A percentile compares a stretch with the other conserved stretches of the same genome.
Conservation (phyloP, 2,329 filamentous ascomycete genomes). For the Fusarium papillatum region DNA sequence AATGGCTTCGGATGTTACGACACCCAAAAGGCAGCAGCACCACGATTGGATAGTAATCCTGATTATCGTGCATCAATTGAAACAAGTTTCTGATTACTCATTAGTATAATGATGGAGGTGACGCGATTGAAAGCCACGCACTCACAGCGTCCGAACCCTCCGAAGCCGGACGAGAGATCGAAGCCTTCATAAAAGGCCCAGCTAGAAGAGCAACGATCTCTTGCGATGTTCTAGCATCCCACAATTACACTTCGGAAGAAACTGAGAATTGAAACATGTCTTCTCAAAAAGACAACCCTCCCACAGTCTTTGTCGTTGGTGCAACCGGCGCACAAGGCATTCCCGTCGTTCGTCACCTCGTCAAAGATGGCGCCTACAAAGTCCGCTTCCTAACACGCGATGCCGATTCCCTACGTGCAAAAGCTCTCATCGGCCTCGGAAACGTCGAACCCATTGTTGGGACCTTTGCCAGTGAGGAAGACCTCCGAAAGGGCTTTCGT, state of each 20-base stretch:
- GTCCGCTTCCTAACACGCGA: not conserved
- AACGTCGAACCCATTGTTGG: not conserved
- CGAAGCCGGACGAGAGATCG: not conserved
- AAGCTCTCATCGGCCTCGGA: not conserved
- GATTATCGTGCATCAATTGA: not conserved
- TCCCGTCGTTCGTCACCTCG: not conserved
- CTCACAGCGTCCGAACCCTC: not conserved
- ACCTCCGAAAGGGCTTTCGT: not conserved
- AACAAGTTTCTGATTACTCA: not conserved
- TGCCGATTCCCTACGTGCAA: not conserved
- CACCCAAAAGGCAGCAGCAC: not conserved
- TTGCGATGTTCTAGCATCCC: not conserved
- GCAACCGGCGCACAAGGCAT: not conserved
- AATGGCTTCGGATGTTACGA: not conserved
- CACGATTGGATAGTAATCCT: not conserved
- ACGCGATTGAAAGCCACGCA: not conserved
- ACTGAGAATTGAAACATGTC: not conserved
- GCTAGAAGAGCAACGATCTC: not conserved
- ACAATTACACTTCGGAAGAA: not conserved
- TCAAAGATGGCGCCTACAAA: not conserved
- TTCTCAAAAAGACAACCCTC: not conserved
- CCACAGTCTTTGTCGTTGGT: not conserved
- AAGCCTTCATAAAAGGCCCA: not conserved
- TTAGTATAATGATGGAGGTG: not conserved
- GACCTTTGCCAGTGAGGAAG: not conserved